Conservation (phyloP, 1,284 basidiomycete genomes). For the Rhodotorula sp. region DNA sequence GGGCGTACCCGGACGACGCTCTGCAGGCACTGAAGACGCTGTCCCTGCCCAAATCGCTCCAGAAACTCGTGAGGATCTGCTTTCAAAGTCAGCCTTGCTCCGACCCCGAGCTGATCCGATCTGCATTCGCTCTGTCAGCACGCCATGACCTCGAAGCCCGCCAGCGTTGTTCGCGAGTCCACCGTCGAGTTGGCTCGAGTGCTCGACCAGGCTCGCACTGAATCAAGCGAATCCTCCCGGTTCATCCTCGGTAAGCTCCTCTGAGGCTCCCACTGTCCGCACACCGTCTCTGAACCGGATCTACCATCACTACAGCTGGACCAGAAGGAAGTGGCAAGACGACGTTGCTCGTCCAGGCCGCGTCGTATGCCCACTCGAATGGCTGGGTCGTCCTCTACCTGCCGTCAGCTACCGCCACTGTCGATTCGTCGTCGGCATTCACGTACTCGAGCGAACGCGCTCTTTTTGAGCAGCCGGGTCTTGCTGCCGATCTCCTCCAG, state of each 20-base stretch:
- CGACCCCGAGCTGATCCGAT: background rate
- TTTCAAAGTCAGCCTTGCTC: background rate
- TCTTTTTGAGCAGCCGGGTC: constrained; percentile 72
- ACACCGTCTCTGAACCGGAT: too few species aligned
- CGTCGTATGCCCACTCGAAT: constrained; percentile 66
- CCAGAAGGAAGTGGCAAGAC: constrained; percentile 78
- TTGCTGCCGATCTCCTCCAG: constrained; percentile 48
- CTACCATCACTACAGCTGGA: constrained; percentile 59
- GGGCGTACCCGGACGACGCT: constrained; percentile 17
- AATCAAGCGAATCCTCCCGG: constrained; percentile 15
- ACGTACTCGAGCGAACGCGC: constrained; percentile 70
- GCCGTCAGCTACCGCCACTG: constrained; percentile 70
- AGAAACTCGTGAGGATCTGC: constrained; percentile 22
- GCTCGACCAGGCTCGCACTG: constrained; percentile 54
- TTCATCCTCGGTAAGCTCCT: constrained; percentile 23
- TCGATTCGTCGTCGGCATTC: constrained; percentile 74
- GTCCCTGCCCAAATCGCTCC: constrained; percentile 15
- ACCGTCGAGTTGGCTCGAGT: constrained; percentile 59
- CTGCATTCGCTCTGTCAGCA: constrained; percentile 53
- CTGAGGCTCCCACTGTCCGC: background rate
- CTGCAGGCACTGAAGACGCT: constrained; percentile 31
- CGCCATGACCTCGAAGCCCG: constrained; percentile 62
- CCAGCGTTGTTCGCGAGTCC: constrained; percentile 63
- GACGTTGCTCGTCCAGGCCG: constrained; percentile 72
- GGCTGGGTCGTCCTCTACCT: constrained; percentile 86